Percentiles rank a stretch among this genome's conserved stretches.
Conservation (phyloP, 2,329 filamentous ascomycete genomes). For the Curvularia verruculosa region DNA sequence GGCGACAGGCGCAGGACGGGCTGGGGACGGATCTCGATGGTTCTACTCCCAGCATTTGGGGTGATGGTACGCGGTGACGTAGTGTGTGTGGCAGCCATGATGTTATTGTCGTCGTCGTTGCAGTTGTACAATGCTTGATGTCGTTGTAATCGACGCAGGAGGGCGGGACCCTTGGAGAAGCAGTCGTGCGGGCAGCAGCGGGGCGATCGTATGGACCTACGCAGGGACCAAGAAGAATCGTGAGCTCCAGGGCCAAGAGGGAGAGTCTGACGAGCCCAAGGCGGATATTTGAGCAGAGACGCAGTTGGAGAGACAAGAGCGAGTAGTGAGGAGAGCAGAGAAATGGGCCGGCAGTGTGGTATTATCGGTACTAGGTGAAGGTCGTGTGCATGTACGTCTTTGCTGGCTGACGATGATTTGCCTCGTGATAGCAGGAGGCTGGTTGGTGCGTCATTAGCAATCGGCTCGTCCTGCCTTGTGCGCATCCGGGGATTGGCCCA, state of each 20-base stretch:
- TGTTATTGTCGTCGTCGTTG: constrained; percentile 55
- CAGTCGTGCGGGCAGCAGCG: constrained; percentile 13
- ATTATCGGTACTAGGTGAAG: constrained; percentile 14
- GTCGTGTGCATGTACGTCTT: constrained; percentile 44
- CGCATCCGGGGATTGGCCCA: constrained; percentile 19
- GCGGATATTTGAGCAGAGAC: constrained; percentile 10
- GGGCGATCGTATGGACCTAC: constrained; percentile 21
- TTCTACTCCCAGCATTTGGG: constrained; percentile 30
- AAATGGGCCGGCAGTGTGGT: constrained; percentile 27
- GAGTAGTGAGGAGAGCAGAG: constrained; percentile 15
- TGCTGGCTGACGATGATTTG: constrained; percentile 46
- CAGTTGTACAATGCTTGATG: neutral
- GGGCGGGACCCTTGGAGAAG: constrained; percentile 66
- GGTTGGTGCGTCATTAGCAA: constrained; percentile 34
- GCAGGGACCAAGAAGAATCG: constrained; percentile 23
- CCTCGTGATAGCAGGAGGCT: constrained; percentile 17
- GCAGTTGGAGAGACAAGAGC: constrained; percentile 13
- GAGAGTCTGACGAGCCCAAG: constrained; percentile 11
- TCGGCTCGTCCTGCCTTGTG: constrained; percentile 17
- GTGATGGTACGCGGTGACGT: constrained; percentile 29
- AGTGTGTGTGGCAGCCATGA: constrained; percentile 32
- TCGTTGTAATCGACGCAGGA: constrained; percentile 63
- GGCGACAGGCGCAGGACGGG: constrained; percentile 43
- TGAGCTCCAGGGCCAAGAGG: constrained; percentile 10
- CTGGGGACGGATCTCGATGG: constrained; percentile 34